Evolutionary conservation across 208 protist species (phyloP).

Genomic region (Trypanosomatidae sp.): DNA sequence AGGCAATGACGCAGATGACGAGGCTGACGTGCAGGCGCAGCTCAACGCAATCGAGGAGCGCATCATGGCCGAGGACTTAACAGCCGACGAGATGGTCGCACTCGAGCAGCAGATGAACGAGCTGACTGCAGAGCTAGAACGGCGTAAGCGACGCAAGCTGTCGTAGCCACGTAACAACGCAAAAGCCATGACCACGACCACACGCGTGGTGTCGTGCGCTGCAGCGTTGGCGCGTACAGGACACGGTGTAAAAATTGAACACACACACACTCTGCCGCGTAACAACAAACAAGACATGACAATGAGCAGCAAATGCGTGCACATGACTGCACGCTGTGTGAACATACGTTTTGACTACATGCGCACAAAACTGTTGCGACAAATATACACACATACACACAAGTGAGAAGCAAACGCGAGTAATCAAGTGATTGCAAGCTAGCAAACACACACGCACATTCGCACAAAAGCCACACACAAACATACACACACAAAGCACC

Average conservation of each 20-base stretch:
- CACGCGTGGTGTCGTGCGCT: background rate
- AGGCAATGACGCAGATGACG: constrained; percentile 4
- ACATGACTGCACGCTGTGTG: no score
- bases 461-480: background rate
- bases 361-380: no score
- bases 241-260: background rate
- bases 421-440: background rate
- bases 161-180: background rate
- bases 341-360: no score
- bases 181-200: background rate
- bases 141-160: background rate
- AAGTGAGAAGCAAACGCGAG: background rate
- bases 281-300: background rate
- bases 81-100: constrained; percentile 50
- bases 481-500: constrained; percentile 5
- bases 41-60: constrained; percentile 52
- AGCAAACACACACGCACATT: background rate
- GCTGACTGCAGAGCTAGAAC: constrained; percentile 21
- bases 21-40: constrained; percentile 24
- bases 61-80: constrained; percentile 51
- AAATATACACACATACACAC: no score
- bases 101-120: constrained; percentile 72
- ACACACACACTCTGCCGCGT: background rate
- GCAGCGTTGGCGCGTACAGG: no score
- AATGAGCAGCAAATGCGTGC: no score